Evolutionary conservation across 148 eudicot genomes (phyloP).

Genomic region (Arbutus unedo): DNA sequence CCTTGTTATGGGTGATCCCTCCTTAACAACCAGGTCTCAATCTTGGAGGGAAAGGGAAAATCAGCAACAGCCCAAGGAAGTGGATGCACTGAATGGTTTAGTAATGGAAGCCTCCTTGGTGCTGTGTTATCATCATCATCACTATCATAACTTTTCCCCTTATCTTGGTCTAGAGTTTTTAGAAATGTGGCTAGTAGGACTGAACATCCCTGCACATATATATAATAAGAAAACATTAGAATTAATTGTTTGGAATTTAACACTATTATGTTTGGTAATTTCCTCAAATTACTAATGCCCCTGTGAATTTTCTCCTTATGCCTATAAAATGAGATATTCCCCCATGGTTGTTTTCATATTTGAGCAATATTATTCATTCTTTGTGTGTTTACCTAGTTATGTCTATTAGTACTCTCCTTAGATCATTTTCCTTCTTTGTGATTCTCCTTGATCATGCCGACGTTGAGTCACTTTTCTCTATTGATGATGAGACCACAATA

Average conservation of each 20-base stretch:
- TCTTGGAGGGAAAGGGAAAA: conserved; percentile 17
- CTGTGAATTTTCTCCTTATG: too few relatives aligned
- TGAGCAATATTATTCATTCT: too few relatives aligned
- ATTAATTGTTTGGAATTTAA: neutral
- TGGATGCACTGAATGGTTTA: neutral
- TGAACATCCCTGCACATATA: conserved; percentile 38
- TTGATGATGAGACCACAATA: too few relatives aligned
- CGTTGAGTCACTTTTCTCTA: too few relatives aligned
- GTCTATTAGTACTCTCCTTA: too few relatives aligned
- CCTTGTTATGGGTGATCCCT: neutral
- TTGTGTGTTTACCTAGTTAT: too few relatives aligned
- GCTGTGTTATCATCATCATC: conserved; percentile 12
- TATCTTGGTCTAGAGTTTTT: conserved; percentile 9
- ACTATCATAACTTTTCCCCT: neutral
- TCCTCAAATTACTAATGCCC: too few relatives aligned
- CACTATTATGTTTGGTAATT: too few relatives aligned
- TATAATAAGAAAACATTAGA: neutral
- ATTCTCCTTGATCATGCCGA: too few relatives aligned
- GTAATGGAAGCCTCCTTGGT: conserved; percentile 5
- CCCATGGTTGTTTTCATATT: too few relatives aligned
- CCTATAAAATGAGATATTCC: too few relatives aligned
- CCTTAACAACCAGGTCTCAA: conserved; percentile 9
- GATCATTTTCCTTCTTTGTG: too few relatives aligned
- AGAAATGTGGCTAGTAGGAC: conserved; percentile 42
- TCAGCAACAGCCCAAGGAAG: conserved; percentile 14